A percentile compares a stretch with the other conserved stretches of the same genome.
Conservation (phyloP, 176 grass and related monocot genomes). For the Secale cereale region DNA sequence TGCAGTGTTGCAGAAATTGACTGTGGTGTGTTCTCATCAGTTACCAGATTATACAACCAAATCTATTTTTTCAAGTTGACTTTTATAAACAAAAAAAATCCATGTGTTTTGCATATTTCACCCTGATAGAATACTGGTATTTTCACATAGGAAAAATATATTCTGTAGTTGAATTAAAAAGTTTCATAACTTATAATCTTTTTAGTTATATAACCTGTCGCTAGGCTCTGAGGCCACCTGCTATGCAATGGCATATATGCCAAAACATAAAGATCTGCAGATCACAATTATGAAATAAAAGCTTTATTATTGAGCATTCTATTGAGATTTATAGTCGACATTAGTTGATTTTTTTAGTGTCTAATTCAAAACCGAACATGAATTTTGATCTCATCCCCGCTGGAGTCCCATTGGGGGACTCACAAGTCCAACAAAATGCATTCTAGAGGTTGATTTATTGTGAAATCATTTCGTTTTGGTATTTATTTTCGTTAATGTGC, state of each 20-base stretch:
- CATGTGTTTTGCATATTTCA: not conserved
- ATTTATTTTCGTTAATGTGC: conserved; percentile 13
- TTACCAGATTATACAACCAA: not conserved
- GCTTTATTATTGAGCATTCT: not conserved
- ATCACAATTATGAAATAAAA: not conserved
- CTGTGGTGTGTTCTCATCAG: not conserved
- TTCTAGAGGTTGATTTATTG: not conserved
- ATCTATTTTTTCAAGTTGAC: not conserved
- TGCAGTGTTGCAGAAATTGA: not conserved
- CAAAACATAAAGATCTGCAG: not conserved
- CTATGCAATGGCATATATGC: not conserved
- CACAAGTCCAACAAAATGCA: no score
- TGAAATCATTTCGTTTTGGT: not conserved
- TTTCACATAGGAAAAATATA: not conserved
- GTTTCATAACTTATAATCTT: not conserved
- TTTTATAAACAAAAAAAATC: not conserved
- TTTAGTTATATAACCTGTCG: not conserved
- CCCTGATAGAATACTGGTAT: not conserved
- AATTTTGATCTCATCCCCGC: no score
- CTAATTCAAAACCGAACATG: no score
- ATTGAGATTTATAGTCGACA: not conserved
- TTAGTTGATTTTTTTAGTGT: no score
- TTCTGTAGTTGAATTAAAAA: not conserved
- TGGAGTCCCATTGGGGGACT: no score
- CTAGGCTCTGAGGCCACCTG: not conserved